Conservation (phyloP, 441 rosid genomes). For the Cnidoscolus chayamansa region DNA sequence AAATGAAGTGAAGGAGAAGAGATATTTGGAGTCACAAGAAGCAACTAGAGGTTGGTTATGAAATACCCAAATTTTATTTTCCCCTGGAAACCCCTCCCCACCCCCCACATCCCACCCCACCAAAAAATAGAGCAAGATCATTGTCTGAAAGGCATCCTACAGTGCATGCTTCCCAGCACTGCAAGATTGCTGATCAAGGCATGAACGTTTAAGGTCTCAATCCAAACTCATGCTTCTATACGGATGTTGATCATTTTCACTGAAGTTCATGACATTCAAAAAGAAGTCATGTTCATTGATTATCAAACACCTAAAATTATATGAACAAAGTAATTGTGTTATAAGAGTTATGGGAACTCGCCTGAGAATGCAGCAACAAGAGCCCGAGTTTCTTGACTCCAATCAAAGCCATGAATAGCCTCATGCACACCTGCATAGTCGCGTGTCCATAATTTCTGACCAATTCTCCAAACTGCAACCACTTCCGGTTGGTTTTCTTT, state of each 20-base stretch:
- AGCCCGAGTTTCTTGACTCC: constrained; percentile 64
- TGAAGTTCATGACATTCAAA: background rate
- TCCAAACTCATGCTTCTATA: background rate
- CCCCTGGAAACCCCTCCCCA: background rate
- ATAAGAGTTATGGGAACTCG: constrained; percentile 19
- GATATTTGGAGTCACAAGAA: background rate
- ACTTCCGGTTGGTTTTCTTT: constrained; percentile 74
- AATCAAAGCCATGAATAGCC: constrained; percentile 62
- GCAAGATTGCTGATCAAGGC: too few relatives aligned
- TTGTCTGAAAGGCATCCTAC: background rate
- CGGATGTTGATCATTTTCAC: background rate
- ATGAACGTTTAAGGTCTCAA: background rate
- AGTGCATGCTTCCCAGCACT: background rate
- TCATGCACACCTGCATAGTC: constrained; percentile 70
- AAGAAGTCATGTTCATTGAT: background rate
- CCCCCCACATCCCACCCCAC: too few relatives aligned
- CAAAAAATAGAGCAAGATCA: background rate
- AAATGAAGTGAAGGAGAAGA: background rate
- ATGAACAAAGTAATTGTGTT: background rate
- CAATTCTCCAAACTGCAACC: constrained; percentile 74
- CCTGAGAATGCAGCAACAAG: constrained; percentile 80
- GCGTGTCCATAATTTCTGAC: constrained; percentile 77
- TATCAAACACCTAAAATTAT: background rate
- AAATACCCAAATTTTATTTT: background rate
- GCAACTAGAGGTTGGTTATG: background rate